Base-by-base conservation (phyloP, 208 protist species). In the Strigomonas culicis region DNA sequence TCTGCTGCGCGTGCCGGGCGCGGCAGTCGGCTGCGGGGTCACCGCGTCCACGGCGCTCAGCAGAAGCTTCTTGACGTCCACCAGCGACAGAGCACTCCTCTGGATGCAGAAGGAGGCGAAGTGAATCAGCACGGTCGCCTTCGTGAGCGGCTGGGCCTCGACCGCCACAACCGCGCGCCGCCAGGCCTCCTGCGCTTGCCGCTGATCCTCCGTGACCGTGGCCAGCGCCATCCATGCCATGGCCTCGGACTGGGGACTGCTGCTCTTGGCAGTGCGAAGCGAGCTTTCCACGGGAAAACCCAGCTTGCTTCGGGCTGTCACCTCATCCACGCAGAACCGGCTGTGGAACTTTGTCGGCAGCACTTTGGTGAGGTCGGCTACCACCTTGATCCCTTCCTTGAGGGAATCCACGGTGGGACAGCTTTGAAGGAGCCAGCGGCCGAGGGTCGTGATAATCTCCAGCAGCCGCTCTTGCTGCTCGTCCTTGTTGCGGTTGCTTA, bases 161-260 rank as follows among this genome's bases (percentile, higher is more conserved):
- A 86, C 63, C 17, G 72, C 71, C 6, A 61, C 57, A 25, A 92
- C 25, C 13, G 88, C 80, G 4, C 64, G 53, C 21, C 72, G 74
- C 67, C 83, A 92, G 24, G 81, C 72, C 27, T 74, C 73, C 39
- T 63, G 55, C 28, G 67, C 62, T 30, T 81, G 71, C 27, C 62
- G 27, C n/a, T n/a, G 49, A 36, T 72, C 60, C 2, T 1, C n/a
- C 13, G 77, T 60, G 36, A 72, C 61, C 58, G 73, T 75, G 7
- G 83, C 85, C 57, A 86, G 63, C 6, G 81, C 70, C 44, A 90
- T 74, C 77, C 82, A 91, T 32, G 80, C 88, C n/a, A 77, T 64
- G 4, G 83, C 67, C 61, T 90, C 79, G 43, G 82, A 67, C 44
- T 92, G 80, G 10, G 72, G 68, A 61, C 89, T 85, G 50, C 75